These are phyloP conservation scores for Tieghemiomyces parasiticus DNA, from an alignment of 192 early-diverging fungal species.

Conservation along the genomic window DNA sequence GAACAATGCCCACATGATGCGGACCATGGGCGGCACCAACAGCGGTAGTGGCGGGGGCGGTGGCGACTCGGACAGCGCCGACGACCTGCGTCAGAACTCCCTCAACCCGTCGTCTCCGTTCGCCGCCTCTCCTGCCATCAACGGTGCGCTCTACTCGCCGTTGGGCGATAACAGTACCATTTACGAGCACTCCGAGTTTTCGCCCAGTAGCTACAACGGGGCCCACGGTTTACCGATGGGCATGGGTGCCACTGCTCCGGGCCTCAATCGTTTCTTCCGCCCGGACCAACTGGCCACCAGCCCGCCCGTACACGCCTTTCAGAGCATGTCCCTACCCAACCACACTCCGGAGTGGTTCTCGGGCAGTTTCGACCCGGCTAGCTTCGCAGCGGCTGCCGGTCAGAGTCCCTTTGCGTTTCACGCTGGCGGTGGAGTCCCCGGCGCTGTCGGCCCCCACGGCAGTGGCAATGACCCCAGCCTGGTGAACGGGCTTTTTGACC, in stretches of 20 bases:
- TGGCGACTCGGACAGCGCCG: slow-evolving; percentile 3
- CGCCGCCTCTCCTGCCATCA: slow-evolving; percentile 4
- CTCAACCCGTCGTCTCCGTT: slow-evolving; percentile 4
- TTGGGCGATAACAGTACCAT: slow-evolving; percentile 1
- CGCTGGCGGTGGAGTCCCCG: too few relatives aligned
- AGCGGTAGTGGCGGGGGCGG: too few relatives aligned
- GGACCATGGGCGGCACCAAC: too few relatives aligned
- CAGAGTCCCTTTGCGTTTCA: slow-evolving; percentile 17
- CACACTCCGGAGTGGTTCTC: slow-evolving; percentile 32
- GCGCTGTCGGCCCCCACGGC: too few relatives aligned
- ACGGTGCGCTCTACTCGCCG: slow-evolving; percentile 1
- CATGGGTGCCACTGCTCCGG: slow-evolving; percentile 12
- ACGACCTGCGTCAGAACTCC: slow-evolving; percentile 8
- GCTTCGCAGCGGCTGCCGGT: slow-evolving; percentile 27
- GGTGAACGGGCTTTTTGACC: slow-evolving; percentile 12
- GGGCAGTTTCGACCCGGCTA: slow-evolving; percentile 18
- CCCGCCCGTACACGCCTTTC: slow-evolving; percentile 20
- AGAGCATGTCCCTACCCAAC: slow-evolving; percentile 41
- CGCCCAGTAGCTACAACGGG: slow-evolving; percentile 18
- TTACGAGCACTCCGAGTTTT: not conserved
- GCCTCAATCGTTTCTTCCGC: slow-evolving; percentile 14
- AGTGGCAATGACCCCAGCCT: slow-evolving; percentile 17
- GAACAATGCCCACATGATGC: too few relatives aligned
- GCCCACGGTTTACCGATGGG: slow-evolving; percentile 23
- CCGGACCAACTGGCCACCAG: slow-evolving; percentile 18